phyloP scores from a whole-genome alignment of 2,329 filamentous ascomycete species.

The Sporothrix curviconia region DNA sequence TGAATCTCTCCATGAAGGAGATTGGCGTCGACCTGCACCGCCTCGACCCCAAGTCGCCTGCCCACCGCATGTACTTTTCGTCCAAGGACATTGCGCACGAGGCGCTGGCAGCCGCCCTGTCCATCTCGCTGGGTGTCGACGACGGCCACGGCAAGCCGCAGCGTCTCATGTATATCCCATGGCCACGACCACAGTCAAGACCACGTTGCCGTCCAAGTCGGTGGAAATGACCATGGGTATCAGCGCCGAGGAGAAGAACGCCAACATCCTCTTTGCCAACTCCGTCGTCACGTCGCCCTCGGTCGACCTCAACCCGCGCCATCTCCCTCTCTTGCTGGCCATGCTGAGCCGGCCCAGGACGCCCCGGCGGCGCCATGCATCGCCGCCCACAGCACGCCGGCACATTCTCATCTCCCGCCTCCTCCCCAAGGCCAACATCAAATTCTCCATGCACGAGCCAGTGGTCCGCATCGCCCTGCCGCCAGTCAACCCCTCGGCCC shows the following conservation, averaged over 20 bases:
- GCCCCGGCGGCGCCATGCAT: not conserved
- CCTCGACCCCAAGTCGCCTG: slow-evolving; percentile 84
- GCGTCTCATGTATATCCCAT: slow-evolving; percentile 86
- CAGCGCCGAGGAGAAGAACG: slow-evolving; percentile 75
- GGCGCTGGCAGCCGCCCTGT: slow-evolving; percentile 83
- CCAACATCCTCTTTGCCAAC: slow-evolving; percentile 94
- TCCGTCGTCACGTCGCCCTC: slow-evolving; percentile 94
- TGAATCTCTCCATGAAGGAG: slow-evolving; percentile 89
- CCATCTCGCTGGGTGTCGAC: slow-evolving; percentile 84
- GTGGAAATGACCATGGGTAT: slow-evolving; percentile 70
- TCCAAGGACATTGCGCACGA: slow-evolving; percentile 90
- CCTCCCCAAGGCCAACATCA: slow-evolving; percentile 87
- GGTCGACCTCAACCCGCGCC: slow-evolving; percentile 83
- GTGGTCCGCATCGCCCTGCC: slow-evolving; percentile 85
- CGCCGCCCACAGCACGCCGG: slow-evolving; percentile 36
- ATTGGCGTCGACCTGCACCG: slow-evolving; percentile 88
- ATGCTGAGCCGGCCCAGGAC: slow-evolving; percentile 44
- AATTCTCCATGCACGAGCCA: slow-evolving; percentile 93
- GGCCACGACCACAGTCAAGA: slow-evolving; percentile 92
- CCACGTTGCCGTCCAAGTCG: slow-evolving; percentile 89
- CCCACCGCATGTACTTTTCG: slow-evolving; percentile 97
- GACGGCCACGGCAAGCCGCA: slow-evolving; percentile 83
- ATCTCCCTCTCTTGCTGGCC: slow-evolving; percentile 77
- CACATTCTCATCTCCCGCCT: slow-evolving; percentile 79
- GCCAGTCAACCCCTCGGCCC: slow-evolving; percentile 58